Evolutionary conservation across 805 yeast genomes (phyloP), one percentile per base, ranked within the genome.

Genomic region (Candida michaelii): DNA sequence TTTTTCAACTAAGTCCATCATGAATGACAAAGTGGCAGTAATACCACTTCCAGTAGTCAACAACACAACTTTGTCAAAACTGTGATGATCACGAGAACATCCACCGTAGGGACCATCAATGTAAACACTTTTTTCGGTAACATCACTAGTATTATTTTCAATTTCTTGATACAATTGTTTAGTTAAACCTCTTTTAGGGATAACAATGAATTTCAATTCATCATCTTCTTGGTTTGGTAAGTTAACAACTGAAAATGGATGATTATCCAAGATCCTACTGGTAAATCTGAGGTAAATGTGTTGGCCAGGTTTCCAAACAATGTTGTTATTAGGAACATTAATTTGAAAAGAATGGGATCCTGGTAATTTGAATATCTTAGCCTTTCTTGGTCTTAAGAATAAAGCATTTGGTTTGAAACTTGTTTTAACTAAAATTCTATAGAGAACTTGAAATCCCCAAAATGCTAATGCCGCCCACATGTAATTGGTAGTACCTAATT

Each of bases 41-140:
- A 78, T 67, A 30, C 84, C 83, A 35, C 76, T 67, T 3, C 84
- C 84, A 1, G 77, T 60, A 16, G 77, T 59, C 1, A 76, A 14
- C 17, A 77, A 51, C 8, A 63, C 53, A 6, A 74, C 56, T 33
- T 70, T 65, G 33, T 73, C 74, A 52, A 79, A 79, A 1, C 74
- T 56, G 15, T 65, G 48, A 5, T 62, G 56, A 46, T 75, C 74
- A 52, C 84, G 64, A 12, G 63, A 50, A 36, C 71, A 50, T 1
- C 82, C 83, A 13, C 84, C 83, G 45, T 76, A 79, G 3, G 84
- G 81, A 1, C 84, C 84, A 51, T 79, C 83, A 14, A 76, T 53
- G 43, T 47, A 69, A 0, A 74, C 73, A 25, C 59, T 60, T 39
- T 59, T 58, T 23, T 61, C 47, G 12, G 52, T 48, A 0, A 55